A percentile compares a stretch with the other conserved stretches of the same genome.
These are phyloP conservation scores for Astrothelium subdiscretum DNA, from an alignment of 495 filamentous ascomycete genomes.

Conservation along the genomic window DNA sequence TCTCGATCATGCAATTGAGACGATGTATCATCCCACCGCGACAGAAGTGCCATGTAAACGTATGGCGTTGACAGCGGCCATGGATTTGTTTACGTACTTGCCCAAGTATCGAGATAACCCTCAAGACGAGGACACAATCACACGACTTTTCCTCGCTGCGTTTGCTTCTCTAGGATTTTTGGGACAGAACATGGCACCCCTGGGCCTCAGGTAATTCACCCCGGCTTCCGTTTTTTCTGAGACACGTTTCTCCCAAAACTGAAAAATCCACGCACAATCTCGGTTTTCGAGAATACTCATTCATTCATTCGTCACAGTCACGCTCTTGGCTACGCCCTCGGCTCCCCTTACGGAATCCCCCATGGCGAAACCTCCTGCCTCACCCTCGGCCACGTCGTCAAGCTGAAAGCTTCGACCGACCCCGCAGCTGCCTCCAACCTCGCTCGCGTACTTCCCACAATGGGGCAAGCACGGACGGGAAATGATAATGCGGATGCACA, in stretches of 20 bases:
- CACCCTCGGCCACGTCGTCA: conserved; percentile 35
- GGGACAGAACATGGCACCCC: conserved; percentile 28
- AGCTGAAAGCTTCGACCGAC: conserved; percentile 30
- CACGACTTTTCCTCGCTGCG: conserved; percentile 34
- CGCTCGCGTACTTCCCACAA: conserved; percentile 29
- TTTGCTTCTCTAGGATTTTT: conserved; percentile 34
- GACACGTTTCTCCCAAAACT: no score
- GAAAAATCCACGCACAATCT: no score
- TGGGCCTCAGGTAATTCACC: background rate
- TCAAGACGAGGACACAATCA: conserved; percentile 32
- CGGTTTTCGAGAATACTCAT: no score
- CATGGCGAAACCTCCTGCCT: conserved; percentile 40
- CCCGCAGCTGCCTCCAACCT: conserved; percentile 32
- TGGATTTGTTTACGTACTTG: conserved; percentile 31
- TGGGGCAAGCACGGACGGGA: conserved; percentile 27
- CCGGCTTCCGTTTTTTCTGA: background rate
- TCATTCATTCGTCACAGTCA: conserved; percentile 17
- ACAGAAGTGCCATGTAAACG: conserved; percentile 34
- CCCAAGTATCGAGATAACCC: conserved; percentile 31
- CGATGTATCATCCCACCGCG: conserved; percentile 37
- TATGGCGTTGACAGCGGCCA: conserved; percentile 29
- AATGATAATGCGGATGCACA: conserved; percentile 27
- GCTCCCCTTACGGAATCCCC: conserved; percentile 38
- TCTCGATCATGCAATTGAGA: conserved; percentile 40
- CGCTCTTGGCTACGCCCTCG: conserved; percentile 37